Evolutionary conservation across 768 basidiomycete genomes (phyloP).

Genomic region (Tylopilus subfusipes): DNA sequence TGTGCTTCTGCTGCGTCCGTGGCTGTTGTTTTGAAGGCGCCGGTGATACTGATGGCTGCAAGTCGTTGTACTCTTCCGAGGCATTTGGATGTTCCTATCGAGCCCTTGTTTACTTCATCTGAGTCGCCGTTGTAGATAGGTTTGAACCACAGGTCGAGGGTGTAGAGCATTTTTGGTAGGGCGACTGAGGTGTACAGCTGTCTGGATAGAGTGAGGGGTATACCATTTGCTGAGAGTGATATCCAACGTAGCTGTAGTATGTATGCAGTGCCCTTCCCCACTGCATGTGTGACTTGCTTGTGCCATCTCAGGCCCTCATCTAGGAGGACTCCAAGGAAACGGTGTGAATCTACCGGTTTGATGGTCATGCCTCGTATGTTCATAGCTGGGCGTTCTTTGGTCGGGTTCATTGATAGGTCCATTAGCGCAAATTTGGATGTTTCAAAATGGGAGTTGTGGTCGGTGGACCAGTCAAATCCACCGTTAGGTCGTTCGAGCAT

Average conservation of each 20-base stretch:
- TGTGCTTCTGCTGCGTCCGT: neutral
- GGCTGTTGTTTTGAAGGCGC: neutral
- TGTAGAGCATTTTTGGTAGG: no score
- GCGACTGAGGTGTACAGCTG: neutral
- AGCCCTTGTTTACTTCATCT: no score
- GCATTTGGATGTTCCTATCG: neutral
- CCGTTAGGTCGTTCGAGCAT: slow-evolving; percentile 26
- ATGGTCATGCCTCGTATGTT: neutral
- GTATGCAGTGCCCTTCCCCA: neutral
- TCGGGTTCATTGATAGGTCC: no score
- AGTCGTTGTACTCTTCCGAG: neutral
- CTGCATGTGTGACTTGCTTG: neutral
- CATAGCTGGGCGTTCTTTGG: neutral
- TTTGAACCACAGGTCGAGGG: no score
- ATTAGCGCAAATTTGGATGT: slow-evolving; percentile 19
- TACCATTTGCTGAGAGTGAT: neutral
- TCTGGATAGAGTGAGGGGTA: neutral
- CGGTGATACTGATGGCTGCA: neutral
- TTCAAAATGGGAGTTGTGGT: slow-evolving; percentile 25
- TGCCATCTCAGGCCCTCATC: no score
- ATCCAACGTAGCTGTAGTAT: neutral
- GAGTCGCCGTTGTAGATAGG: no score
- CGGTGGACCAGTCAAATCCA: slow-evolving; percentile 11
- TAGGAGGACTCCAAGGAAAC: no score
- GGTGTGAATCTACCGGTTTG: neutral